These are phyloP conservation scores for Zymoseptoria ardabiliae DNA, from an alignment of 2,329 filamentous ascomycete species.

Conservation along the genomic window DNA sequence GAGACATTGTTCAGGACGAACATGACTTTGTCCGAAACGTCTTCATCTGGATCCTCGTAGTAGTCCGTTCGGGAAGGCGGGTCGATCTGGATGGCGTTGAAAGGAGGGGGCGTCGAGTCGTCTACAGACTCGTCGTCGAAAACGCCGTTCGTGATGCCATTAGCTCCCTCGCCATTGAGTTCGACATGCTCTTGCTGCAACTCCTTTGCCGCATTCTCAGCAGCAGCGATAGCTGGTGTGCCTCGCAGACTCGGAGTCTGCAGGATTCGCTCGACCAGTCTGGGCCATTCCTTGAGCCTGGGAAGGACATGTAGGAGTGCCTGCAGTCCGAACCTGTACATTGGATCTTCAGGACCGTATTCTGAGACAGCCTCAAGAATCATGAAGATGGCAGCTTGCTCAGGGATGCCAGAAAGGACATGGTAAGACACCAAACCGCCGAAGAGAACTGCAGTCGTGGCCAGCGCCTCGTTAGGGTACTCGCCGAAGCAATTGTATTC, in stretches of 20 bases:
- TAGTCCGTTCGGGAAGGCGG: conserved; percentile 54
- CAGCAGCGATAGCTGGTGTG: conserved; percentile 50
- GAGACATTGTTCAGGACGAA: conserved; percentile 97
- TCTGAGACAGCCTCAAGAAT: conserved; percentile 93
- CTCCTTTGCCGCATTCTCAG: conserved; percentile 26
- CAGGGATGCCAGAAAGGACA: conserved; percentile 78
- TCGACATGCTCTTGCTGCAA: conserved; percentile 21
- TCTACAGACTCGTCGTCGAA: conserved; percentile 53
- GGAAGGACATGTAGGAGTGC: conserved; percentile 81
- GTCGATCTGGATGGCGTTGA: conserved; percentile 71
- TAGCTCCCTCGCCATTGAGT: conserved; percentile 25
- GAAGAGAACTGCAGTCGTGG: conserved; percentile 92
- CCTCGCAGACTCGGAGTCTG: conserved; percentile 74
- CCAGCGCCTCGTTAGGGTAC: conserved; percentile 91
- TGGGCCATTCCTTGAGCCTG: conserved; percentile 88
- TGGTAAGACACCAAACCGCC: conserved; percentile 84
- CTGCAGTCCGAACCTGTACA: conserved; percentile 98
- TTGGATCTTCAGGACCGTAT: conserved; percentile 71
- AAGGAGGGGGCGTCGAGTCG: conserved; percentile 62
- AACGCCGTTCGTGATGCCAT: conserved; percentile 64
- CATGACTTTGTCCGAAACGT: conserved; percentile 84
- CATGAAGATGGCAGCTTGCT: conserved; percentile 94
- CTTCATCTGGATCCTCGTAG: conserved; percentile 76
- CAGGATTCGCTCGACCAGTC: conserved; percentile 78
- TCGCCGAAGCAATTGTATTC: conserved; percentile 94